Conservation (phyloP, 306 rosid species). For the Cucurbita pepo region DNA sequence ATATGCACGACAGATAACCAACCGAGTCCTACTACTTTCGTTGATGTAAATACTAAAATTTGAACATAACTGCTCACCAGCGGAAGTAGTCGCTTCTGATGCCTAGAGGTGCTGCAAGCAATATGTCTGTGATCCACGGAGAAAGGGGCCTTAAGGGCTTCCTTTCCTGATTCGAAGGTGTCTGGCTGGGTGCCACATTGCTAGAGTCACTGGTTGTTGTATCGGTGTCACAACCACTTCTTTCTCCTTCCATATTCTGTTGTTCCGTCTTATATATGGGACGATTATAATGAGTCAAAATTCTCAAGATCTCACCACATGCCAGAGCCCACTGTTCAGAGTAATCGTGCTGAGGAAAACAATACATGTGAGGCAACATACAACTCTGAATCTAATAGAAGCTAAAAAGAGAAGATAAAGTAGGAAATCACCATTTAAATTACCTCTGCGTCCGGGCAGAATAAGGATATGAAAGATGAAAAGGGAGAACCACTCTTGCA, state of each 20-base stretch:
- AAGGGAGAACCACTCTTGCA: slow-evolving; percentile 66
- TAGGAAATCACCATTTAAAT: neutral
- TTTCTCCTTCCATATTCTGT: slow-evolving; percentile 49
- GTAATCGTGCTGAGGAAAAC: slow-evolving; percentile 55
- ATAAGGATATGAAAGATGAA: slow-evolving; percentile 84
- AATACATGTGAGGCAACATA: neutral
- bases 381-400: neutral
- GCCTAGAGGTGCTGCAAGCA: slow-evolving; percentile 86
- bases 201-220: slow-evolving; percentile 65
- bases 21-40: neutral
- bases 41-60: neutral
- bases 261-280: slow-evolving; percentile 71
- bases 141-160: slow-evolving; percentile 84
- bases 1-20: neutral
- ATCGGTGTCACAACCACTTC: slow-evolving; percentile 75
- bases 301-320: slow-evolving; percentile 87
- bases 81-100: slow-evolving; percentile 93
- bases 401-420: neutral
- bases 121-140: slow-evolving; percentile 89
- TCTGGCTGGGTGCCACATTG: slow-evolving; percentile 32
- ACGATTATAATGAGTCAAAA: slow-evolving; percentile 94
- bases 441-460: slow-evolving; percentile 83
- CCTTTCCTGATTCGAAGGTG: slow-evolving; percentile 56
- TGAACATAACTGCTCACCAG: slow-evolving; percentile 44
- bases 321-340: slow-evolving; percentile 99